These are phyloP conservation scores for Hyphochytrium catenoides DNA, from an alignment of 352 stramenopile genomes.

Conservation along the genomic window DNA sequence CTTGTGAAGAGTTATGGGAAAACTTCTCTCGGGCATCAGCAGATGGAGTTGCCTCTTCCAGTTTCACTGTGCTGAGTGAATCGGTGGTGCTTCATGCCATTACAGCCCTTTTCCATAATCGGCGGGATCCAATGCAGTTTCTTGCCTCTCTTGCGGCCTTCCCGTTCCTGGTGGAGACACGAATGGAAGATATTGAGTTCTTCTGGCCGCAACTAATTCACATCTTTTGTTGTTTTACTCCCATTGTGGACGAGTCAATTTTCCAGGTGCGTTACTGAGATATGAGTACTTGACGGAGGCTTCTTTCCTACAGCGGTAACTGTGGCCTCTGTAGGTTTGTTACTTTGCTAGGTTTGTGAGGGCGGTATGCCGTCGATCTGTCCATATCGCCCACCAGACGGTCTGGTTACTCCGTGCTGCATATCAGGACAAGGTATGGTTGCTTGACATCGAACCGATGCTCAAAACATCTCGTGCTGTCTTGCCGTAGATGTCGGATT, in stretches of 20 bases:
- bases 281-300: no score
- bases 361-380: slow-evolving; percentile 33
- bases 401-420: slow-evolving; percentile 49
- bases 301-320: no score
- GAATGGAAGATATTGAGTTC: slow-evolving; percentile 37
- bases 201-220: slow-evolving; percentile 52
- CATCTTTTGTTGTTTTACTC: slow-evolving; percentile 37
- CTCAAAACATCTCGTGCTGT: no score
- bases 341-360: slow-evolving; percentile 34
- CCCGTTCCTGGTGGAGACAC: slow-evolving; percentile 39
- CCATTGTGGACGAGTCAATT: slow-evolving; percentile 17
- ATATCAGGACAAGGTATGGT: slow-evolving; percentile 20
- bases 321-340: slow-evolving; percentile 30
- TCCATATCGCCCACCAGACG: slow-evolving; percentile 38
- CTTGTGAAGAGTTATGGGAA: not conserved
- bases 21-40: not conserved
- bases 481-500: no score
- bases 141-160: slow-evolving; percentile 28
- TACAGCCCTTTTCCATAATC: slow-evolving; percentile 48
- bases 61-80: not conserved
- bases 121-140: slow-evolving; percentile 34
- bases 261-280: no score
- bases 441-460: no score
- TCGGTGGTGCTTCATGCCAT: slow-evolving; percentile 27
- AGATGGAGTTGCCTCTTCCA: no score